phyloP scores from a whole-genome alignment of 2,329 filamentous ascomycete species.

The Phyllosticta capitalensis region DNA sequence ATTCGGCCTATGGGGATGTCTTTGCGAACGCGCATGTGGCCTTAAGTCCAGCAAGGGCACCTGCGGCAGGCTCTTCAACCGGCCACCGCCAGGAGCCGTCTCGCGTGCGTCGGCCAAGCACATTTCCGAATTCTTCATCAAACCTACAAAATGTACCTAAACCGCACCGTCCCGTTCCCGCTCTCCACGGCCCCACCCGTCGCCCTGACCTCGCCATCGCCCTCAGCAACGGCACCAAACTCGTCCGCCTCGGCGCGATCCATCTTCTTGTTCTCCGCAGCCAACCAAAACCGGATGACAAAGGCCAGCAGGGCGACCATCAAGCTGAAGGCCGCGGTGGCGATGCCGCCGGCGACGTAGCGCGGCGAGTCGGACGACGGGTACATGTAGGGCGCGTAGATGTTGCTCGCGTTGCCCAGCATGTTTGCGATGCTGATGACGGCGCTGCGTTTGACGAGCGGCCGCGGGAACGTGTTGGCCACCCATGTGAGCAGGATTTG shows the following conservation, averaged over 20 bases:
- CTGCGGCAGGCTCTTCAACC: no score
- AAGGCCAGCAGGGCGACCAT: conserved; percentile 27
- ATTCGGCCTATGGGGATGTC: no score
- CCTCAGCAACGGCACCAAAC: conserved; percentile 11
- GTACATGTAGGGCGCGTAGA: conserved; percentile 29
- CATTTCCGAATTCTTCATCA: no score
- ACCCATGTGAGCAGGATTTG: conserved; percentile 26
- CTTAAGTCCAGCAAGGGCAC: no score
- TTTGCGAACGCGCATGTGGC: no score
- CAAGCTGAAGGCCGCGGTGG: conserved; percentile 27
- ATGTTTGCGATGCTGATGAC: conserved; percentile 24
- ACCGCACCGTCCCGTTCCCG: conserved; percentile 2
- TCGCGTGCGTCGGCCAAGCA: no score
- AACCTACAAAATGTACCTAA: conserved; percentile 9
- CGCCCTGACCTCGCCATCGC: background rate
- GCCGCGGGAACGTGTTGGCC: conserved; percentile 23
- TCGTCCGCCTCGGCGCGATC: conserved; percentile 15
- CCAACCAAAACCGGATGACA: conserved; percentile 24
- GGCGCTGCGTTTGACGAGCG: conserved; percentile 25
- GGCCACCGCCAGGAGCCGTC: no score
- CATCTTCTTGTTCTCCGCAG: conserved; percentile 26
- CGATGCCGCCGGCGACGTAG: conserved; percentile 29
- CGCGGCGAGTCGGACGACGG: conserved; percentile 24
- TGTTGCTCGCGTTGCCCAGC: conserved; percentile 26
- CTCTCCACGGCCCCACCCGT: background rate